Conservation (phyloP, 805 yeast species). For the Babjeviella inositovora region DNA sequence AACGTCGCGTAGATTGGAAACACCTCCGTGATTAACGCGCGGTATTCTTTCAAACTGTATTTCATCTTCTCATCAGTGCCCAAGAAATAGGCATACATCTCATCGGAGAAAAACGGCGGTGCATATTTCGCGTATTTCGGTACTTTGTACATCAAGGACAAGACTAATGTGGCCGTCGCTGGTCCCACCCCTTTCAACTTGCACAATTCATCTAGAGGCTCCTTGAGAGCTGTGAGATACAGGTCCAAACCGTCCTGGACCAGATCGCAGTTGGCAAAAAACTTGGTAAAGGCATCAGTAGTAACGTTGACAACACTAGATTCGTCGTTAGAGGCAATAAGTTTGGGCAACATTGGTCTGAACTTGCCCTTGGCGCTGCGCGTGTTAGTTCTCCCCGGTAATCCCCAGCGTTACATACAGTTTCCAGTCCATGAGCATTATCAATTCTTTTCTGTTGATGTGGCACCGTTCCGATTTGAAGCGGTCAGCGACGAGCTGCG, state of each 20-base stretch:
- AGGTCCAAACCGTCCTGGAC: conserved; percentile 1
- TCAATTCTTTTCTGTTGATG: conserved; percentile 21
- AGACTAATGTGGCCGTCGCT: conserved; percentile 27
- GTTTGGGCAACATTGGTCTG: conserved; percentile 23
- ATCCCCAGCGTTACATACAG: no score
- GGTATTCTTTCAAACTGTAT: conserved; percentile 22
- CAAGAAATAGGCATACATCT: conserved; percentile 18
- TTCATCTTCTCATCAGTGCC: conserved; percentile 15
- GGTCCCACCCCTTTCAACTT: conserved; percentile 30
- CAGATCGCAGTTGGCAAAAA: conserved; percentile 2
- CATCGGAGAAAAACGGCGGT: conserved; percentile 34
- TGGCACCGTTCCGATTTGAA: conserved; percentile 8
- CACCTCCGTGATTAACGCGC: no score
- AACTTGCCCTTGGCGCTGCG: conserved; percentile 18
- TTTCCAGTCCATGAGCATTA: conserved; percentile 29
- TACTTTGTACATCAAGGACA: conserved; percentile 13
- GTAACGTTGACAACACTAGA: conserved; percentile 13
- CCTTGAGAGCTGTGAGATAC: conserved; percentile 8
- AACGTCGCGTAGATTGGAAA: no score
- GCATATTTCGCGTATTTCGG: conserved; percentile 4
- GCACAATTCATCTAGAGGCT: conserved; percentile 13
- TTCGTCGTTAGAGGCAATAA: conserved; percentile 18
- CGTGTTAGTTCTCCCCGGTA: no score
- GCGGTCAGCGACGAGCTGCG: conserved; percentile 10
- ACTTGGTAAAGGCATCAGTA: conserved; percentile 8